Base-by-base conservation (phyloP, 495 filamentous ascomycete genomes). In the Pyrenula aspistea region DNA sequence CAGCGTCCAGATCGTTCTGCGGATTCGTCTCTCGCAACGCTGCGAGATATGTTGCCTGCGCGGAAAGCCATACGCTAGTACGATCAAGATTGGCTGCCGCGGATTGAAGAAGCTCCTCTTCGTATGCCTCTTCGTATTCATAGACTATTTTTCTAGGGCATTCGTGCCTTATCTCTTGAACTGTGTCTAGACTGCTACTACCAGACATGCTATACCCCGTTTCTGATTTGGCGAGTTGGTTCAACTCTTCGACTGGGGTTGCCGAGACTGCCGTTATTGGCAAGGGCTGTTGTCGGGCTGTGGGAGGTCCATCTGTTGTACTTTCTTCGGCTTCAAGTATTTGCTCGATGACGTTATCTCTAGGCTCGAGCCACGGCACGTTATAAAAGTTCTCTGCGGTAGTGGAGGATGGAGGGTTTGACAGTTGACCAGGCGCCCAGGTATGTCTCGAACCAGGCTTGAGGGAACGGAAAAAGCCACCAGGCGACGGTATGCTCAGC, bases 381-480 rank as follows among this genome's bases (percentile, higher is more conserved):
- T 83, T 83, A 74, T 96, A 95, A 58, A 96, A 96, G 11, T 82
- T 79, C 60, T 92, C 86, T 12, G 89, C 89, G 23, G 83, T 88
- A 24, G 86, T 87, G 1, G 88, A 89, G 1, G 88, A 85, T 0
- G 86, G 87, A 2, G 78, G 80, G n/a, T 76, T 71, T 15, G 31
- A 42, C 25, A 74, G 55, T 63, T 78, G 71, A 49, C 60, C 67
- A 12, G 77, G 76, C 2, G 75, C 74, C 91, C 91, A 96, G 2
- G 90, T 93, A 63, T 86, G 82, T 54, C 89, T 79, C 25, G 83
- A 81, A 53, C 82, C 77, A 1, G 80, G 75, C 15, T 79, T 85
- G 19, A 96, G 77, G 0, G 87, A 89, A 20, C 88, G 85, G 67
- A 96, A 96, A 75, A 96, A 95, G 0, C 87, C 88, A 23, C 89